Evolutionary conservation across 1,284 basidiomycete species (phyloP), one percentile per base, ranked within the genome.

Genomic region (Ustilago xerochloae): DNA sequence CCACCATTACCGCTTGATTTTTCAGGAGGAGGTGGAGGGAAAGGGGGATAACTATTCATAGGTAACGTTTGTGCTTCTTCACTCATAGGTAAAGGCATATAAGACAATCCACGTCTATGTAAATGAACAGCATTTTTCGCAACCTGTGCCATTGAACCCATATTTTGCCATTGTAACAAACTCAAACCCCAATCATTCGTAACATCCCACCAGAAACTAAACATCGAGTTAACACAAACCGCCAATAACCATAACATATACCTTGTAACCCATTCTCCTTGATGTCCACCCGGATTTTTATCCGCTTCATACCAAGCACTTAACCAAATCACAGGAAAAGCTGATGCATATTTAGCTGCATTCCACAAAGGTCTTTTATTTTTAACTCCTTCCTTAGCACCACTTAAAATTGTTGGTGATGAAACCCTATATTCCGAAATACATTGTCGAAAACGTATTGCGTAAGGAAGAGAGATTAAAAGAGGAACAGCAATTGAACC

Each of bases 141-240:
- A 1, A 74, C 32, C 18, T 63, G 58, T 22, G 47, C 43, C 16
- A 61, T 29, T 6, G 38, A 48, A 1, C 53, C 41, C 63, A 81
- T 61, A 9, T 77, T 72, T 4, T 26, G 33, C 22, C 58, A 63
- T 22, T 67, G 88, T 61, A 97, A 87, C 28, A 97, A 86, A 43
- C 90, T 89, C 47, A 99, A 87, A 0, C 97, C 97, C 96, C 96
- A 99, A 85, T 99, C 97, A 83, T 97, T 93, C 46, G 93, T 94
- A 32, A 99, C 89, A 85, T 99, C 97, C 97, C 97, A 99, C 93
- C 94, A 99, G 85, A 97, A 98, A 6, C 94, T 96, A 85, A 93
- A 99, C 45, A 93, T 85, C 1, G 94, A 96, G 85, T 99, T 99
- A 77, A 97, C 85, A 15, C 89, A 88, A 26, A 94, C 94, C 12